These are phyloP conservation scores for Komagataea norvegica DNA, from an alignment of 1,139 yeast species.

Conservation along the genomic window DNA sequence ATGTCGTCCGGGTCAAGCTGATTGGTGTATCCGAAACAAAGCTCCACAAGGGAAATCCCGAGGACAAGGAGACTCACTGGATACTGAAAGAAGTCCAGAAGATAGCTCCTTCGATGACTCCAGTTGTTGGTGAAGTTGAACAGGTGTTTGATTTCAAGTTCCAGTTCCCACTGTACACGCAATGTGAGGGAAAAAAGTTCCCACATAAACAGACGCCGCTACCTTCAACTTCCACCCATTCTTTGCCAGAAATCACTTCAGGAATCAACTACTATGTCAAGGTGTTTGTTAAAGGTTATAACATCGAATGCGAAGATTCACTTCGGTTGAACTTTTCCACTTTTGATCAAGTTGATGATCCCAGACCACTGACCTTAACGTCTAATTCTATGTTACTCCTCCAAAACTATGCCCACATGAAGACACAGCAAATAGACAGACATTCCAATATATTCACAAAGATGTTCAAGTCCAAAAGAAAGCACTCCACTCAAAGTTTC, in stretches of 20 bases:
- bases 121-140: background rate
- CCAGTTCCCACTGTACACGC: slow-evolving; percentile 5
- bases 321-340: slow-evolving; percentile 1
- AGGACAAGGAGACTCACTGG: slow-evolving; percentile 3
- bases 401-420: background rate
- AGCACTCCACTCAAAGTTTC: background rate
- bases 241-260: background rate
- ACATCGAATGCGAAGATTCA: background rate
- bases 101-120: background rate
- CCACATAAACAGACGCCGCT: background rate
- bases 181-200: slow-evolving; percentile 1
- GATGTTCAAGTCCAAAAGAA: background rate
- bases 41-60: background rate
- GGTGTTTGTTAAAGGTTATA: background rate
- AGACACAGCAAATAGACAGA: background rate
- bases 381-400: background rate
- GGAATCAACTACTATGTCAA: slow-evolving; percentile 1
- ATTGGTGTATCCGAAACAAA: slow-evolving; percentile 2
- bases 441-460: background rate
- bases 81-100: slow-evolving; percentile 1
- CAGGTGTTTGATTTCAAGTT: slow-evolving; percentile 4
- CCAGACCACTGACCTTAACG: background rate
- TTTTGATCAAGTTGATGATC: background rate
- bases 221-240: slow-evolving; percentile 1
- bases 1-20: slow-evolving; percentile 1